phyloP scores from a whole-genome alignment of 768 basidiomycete species.

The Mrakia hoshinonis region DNA sequence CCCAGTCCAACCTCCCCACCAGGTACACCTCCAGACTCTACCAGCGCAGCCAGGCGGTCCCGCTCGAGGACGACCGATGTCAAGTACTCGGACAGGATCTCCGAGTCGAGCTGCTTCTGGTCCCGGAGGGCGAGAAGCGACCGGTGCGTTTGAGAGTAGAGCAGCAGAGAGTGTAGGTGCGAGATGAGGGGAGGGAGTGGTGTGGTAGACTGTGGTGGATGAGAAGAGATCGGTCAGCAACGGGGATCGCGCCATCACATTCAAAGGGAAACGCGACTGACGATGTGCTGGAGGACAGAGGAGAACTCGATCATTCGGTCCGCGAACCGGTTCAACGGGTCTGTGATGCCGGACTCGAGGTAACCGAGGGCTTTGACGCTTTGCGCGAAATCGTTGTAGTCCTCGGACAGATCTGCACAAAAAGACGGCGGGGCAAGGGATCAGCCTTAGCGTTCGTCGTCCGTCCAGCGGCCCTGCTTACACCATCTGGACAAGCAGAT shows the following conservation, averaged over 20 bases:
- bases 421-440: background rate
- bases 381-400: slow-evolving; percentile 95
- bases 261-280: slow-evolving; percentile 41
- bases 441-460: background rate
- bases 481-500: background rate
- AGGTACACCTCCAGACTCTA: slow-evolving; percentile 37
- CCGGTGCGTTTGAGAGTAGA: slow-evolving; percentile 87
- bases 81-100: slow-evolving; percentile 90
- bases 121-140: slow-evolving; percentile 91
- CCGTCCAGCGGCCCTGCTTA: background rate
- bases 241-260: background rate
- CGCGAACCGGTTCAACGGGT: slow-evolving; percentile 92
- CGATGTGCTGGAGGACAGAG: slow-evolving; percentile 63
- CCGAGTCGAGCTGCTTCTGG: slow-evolving; percentile 97
- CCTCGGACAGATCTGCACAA: slow-evolving; percentile 76
- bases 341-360: slow-evolving; percentile 95
- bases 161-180: slow-evolving; percentile 81
- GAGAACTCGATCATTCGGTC: slow-evolving; percentile 94
- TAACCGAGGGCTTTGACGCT: slow-evolving; percentile 95
- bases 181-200: slow-evolving; percentile 59
- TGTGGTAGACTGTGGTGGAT: slow-evolving; percentile 1
- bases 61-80: slow-evolving; percentile 87
- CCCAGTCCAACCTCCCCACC: slow-evolving; percentile 66
- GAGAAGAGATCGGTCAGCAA: background rate
- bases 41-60: slow-evolving; percentile 80